Percentiles rank a stretch among this genome's conserved stretches.
phyloP scores from a whole-genome alignment of 1,139 yeast genomes.

The Groenewaldozyma auringiensis region DNA sequence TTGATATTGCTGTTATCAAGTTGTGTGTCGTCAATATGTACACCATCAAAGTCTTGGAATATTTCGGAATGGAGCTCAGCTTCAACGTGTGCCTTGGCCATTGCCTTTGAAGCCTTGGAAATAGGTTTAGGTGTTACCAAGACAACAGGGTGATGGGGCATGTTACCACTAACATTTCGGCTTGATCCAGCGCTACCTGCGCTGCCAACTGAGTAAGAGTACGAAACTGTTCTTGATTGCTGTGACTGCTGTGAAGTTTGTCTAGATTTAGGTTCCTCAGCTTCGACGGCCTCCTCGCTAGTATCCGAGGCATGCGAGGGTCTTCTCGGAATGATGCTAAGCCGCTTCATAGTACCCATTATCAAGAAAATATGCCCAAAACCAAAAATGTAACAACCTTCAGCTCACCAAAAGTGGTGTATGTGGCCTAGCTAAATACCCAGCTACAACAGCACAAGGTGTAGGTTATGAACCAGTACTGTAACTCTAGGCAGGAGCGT shows the following conservation, averaged over 20 bases:
- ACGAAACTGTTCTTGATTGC: neutral
- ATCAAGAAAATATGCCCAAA: no score
- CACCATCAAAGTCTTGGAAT: conserved; percentile 23
- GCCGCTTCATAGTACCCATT: neutral
- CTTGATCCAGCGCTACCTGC: neutral
- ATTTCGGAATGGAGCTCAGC: conserved; percentile 4
- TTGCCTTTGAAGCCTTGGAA: conserved; percentile 6
- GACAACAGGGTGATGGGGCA: conserved; percentile 11
- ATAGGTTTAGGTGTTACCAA: conserved; percentile 18
- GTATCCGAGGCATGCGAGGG: neutral
- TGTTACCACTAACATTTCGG: conserved; percentile 3
- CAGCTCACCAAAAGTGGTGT: no score
- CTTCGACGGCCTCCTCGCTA: neutral
- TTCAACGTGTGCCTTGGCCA: conserved; percentile 3
- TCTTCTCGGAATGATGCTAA: neutral
- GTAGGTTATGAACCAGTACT: no score
- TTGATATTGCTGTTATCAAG: neutral
- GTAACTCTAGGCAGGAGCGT: no score
- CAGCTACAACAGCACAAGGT: no score
- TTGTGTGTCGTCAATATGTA: conserved; percentile 12
- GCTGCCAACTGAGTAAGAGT: neutral
- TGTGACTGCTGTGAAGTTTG: neutral
- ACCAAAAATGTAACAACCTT: no score
- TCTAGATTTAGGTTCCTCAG: neutral
- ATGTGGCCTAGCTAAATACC: no score